Evolutionary conservation across 1,139 yeast genomes (phyloP).

Genomic region (Diutina pseudorugosa): DNA sequence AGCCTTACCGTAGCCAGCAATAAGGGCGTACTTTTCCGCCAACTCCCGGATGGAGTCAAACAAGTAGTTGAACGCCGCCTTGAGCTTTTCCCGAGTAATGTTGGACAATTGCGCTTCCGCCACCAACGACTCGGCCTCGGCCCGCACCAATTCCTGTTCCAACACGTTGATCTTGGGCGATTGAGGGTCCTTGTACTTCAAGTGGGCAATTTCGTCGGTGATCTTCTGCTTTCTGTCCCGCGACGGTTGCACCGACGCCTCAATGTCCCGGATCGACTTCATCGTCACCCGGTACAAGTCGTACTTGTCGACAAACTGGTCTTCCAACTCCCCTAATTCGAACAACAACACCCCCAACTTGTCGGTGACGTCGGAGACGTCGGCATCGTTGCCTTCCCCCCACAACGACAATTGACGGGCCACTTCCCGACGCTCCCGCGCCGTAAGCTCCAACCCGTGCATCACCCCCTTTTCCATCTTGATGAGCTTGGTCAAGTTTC

Average conservation of each 20-base stretch:
- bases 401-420: constrained; percentile 75
- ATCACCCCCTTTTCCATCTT: constrained; percentile 75
- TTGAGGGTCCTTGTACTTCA: constrained; percentile 77
- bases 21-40: constrained; percentile 73
- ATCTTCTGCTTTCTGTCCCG: constrained; percentile 80
- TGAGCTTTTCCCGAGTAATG: constrained; percentile 77
- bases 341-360: constrained; percentile 73
- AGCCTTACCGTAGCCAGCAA: constrained; percentile 86
- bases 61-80: constrained; percentile 76
- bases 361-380: constrained; percentile 75
- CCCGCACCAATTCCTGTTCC: constrained; percentile 83
- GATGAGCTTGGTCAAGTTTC: constrained; percentile 64
- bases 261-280: constrained; percentile 73
- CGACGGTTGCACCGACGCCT: constrained; percentile 79
- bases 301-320: constrained; percentile 75
- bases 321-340: constrained; percentile 81
- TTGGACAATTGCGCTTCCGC: constrained; percentile 86
- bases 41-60: constrained; percentile 75
- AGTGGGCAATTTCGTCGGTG: constrained; percentile 72
- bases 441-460: constrained; percentile 69
- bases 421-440: constrained; percentile 69
- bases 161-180: constrained; percentile 70
- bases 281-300: constrained; percentile 78
- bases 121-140: constrained; percentile 82
- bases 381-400: constrained; percentile 83